Evolutionary conservation across 169 alveolate genomes (phyloP).

Genomic region (Cryptosporidium sp.): DNA sequence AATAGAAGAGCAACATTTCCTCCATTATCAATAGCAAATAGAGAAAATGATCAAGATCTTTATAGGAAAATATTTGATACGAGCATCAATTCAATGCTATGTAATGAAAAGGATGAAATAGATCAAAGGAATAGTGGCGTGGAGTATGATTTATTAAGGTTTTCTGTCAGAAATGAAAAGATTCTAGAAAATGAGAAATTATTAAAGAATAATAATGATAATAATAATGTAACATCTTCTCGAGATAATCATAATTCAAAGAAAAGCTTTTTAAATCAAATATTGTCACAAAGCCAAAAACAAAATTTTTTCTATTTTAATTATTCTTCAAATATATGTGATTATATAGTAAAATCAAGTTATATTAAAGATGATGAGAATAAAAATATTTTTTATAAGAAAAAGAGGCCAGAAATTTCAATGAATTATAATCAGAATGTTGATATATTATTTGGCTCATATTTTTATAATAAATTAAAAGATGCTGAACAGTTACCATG

Average conservation of each 20-base stretch:
- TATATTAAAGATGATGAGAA: neutral
- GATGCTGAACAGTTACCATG: conserved; percentile 63
- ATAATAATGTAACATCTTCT: neutral
- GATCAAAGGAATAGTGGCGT: neutral
- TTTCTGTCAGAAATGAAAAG: conserved; percentile 17
- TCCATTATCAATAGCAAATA: conserved; percentile 31
- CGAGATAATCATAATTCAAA: neutral
- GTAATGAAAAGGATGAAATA: neutral
- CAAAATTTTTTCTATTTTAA: conserved; percentile 56
- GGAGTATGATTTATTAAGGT: conserved; percentile 54
- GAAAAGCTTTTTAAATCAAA: conserved; percentile 42
- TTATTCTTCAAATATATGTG: conserved; percentile 53
- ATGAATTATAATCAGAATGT: neutral
- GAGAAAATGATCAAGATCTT: neutral
- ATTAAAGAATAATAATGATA: neutral
- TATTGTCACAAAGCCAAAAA: conserved; percentile 52
- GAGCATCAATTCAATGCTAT: neutral
- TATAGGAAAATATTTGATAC: neutral
- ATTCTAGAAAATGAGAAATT: neutral
- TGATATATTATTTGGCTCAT: conserved; percentile 36
- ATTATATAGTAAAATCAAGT: conserved; percentile 19
- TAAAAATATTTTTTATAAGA: neutral
- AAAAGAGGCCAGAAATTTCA: neutral
- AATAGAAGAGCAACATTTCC: conserved; percentile 75
- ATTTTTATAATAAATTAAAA: conserved; percentile 49